Evolutionary conservation across 306 rosid genomes (phyloP).

Genomic region (Lathyrus aphaca): DNA sequence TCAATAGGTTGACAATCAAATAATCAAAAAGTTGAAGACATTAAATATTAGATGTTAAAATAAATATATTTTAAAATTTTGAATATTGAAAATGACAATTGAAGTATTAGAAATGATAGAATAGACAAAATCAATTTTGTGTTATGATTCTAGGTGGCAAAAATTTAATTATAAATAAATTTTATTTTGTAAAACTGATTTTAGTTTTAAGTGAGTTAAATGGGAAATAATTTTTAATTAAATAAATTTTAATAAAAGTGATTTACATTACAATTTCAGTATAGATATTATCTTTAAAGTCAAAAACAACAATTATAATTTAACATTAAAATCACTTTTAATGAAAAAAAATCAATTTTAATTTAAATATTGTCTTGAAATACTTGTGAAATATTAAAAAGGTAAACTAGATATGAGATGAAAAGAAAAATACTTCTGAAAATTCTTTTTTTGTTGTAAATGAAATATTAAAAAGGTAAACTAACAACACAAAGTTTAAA

Average conservation of each 20-base stretch:
- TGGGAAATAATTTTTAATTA: neutral
- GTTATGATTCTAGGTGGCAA: neutral
- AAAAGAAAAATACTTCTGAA: constrained; percentile 29
- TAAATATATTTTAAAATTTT: neutral
- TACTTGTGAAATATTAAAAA: no score
- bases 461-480: neutral
- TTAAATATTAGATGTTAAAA: neutral
- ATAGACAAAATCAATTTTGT: constrained; percentile 6
- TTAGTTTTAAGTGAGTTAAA: neutral
- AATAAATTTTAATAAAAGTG: neutral
- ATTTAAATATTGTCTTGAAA: no score
- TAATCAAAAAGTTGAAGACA: neutral
- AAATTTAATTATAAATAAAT: neutral
- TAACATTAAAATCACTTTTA: neutral
- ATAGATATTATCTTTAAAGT: neutral
- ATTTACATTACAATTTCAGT: neutral
- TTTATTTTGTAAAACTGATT: neutral
- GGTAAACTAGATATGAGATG: no score
- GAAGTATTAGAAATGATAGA: neutral
- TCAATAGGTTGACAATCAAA: constrained; percentile 4
- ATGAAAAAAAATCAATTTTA: no score
- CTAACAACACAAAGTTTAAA: constrained; percentile 25
- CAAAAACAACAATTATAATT: neutral
- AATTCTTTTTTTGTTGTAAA: neutral
- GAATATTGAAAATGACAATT: neutral